Conservation (phyloP, 306 rosid genomes). For the Elaeagnus macrophylla region DNA sequence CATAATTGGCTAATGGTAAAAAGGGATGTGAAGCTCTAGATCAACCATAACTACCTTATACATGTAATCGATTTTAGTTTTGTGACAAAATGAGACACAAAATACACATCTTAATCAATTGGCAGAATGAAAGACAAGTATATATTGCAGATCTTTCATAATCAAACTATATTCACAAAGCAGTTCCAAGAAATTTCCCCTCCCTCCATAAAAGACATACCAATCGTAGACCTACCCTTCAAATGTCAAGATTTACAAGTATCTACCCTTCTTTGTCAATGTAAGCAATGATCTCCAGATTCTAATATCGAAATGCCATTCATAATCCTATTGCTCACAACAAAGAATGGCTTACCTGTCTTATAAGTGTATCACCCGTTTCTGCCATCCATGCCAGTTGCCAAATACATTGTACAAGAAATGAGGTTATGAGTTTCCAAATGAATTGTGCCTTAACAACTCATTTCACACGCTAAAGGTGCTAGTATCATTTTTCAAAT, state of each 20-base stretch:
- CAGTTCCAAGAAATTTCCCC: slow-evolving; percentile 39
- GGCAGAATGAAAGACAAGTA: slow-evolving; percentile 6
- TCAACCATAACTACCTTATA: background rate
- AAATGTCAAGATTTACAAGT: slow-evolving; percentile 53
- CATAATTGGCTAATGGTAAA: too few species aligned
- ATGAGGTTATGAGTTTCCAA: slow-evolving; percentile 15
- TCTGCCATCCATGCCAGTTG: background rate
- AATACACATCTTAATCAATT: slow-evolving; percentile 1
- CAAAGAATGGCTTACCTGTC: slow-evolving; percentile 25
- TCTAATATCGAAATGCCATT: slow-evolving; percentile 36
- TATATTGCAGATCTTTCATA: slow-evolving; percentile 15
- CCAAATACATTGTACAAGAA: slow-evolving; percentile 22
- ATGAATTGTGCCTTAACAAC: slow-evolving; percentile 1
- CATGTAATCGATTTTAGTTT: too few species aligned
- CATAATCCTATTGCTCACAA: slow-evolving; percentile 27
- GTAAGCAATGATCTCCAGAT: slow-evolving; percentile 40
- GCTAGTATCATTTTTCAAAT: slow-evolving; percentile 8
- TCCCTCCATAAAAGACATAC: slow-evolving; percentile 32
- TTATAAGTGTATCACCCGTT: slow-evolving; percentile 23
- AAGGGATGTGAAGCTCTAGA: background rate
- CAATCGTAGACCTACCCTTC: slow-evolving; percentile 33
- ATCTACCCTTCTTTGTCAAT: slow-evolving; percentile 42
- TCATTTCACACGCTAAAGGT: background rate
- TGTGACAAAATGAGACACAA: background rate
- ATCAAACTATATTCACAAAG: slow-evolving; percentile 44